Evolutionary conservation across 257 asterid genomes (phyloP).

Genomic region (Salvia miltiorrhiza): DNA sequence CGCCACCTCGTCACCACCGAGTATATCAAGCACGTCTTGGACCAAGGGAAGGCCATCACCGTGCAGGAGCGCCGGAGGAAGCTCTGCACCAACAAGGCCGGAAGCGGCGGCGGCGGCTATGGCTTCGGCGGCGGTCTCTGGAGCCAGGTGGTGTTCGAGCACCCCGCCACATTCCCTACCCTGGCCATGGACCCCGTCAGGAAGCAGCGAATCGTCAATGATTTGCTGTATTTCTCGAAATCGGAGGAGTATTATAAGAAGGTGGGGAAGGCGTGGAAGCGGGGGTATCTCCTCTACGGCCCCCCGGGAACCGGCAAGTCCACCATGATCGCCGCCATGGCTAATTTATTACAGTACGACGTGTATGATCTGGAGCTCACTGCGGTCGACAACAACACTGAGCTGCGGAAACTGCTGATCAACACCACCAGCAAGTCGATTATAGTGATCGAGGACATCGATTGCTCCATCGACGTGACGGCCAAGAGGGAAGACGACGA

Average conservation of each 20-base stretch:
- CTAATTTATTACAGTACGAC: conserved; percentile 42
- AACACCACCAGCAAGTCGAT: conserved; percentile 46
- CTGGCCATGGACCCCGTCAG: conserved; percentile 45
- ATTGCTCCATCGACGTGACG: conserved; percentile 46
- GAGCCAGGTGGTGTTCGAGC: conserved; percentile 51
- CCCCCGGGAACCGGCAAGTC: conserved; percentile 59
- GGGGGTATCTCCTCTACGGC: conserved; percentile 42
- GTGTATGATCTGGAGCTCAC: conserved; percentile 50
- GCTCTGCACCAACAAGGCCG: too few relatives aligned
- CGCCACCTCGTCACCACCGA: conserved; percentile 20
- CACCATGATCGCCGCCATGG: conserved; percentile 58
- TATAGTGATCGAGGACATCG: conserved; percentile 54
- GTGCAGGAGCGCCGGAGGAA: conserved; percentile 36
- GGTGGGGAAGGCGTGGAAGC: conserved; percentile 60
- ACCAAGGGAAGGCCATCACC: conserved; percentile 40
- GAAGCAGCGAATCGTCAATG: conserved; percentile 44
- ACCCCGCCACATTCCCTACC: conserved; percentile 44
- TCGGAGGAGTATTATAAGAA: conserved; percentile 46
- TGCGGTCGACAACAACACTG: conserved; percentile 41
- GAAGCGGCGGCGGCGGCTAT: conserved; percentile 27
- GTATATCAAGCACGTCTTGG: conserved; percentile 46
- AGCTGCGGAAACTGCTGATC: conserved; percentile 41
- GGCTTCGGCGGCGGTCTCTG: too few relatives aligned
- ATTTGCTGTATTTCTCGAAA: conserved; percentile 28
- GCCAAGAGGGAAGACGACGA: conserved; percentile 34